These are phyloP conservation scores for Albugo candida DNA, from an alignment of 352 stramenopile genomes.

Conservation along the genomic window DNA sequence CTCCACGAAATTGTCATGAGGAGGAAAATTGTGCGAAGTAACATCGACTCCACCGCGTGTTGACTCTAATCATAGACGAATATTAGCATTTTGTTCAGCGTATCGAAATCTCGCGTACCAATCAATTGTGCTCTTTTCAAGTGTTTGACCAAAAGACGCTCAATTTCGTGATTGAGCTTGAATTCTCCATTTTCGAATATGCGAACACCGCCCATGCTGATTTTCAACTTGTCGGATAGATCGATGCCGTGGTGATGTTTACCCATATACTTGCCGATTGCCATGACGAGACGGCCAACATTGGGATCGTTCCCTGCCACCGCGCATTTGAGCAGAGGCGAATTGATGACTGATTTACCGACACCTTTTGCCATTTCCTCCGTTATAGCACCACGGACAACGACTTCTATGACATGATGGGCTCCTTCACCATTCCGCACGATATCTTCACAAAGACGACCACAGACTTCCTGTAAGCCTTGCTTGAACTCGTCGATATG, in stretches of 20 bases:
- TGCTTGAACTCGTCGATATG: conserved; percentile 79
- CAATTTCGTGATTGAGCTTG: conserved; percentile 78
- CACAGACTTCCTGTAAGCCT: conserved; percentile 83
- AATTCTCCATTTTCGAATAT: conserved; percentile 95
- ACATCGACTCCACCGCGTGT: conserved; percentile 57
- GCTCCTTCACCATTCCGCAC: conserved; percentile 97
- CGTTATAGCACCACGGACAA: conserved; percentile 71
- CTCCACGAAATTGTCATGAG: conserved; percentile 92
- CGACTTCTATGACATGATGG: conserved; percentile 92
- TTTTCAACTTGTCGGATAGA: conserved; percentile 63
- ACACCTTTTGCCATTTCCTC: conserved; percentile 70
- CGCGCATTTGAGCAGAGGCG: conserved; percentile 94
- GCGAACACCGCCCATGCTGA: conserved; percentile 74
- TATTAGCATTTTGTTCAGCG: not conserved
- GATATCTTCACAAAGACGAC: conserved; percentile 90
- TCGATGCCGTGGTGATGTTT: conserved; percentile 79
- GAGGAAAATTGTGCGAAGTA: conserved; percentile 79
- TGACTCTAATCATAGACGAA: conserved; percentile 12
- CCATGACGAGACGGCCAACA: conserved; percentile 90
- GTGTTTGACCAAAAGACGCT: conserved; percentile 85
- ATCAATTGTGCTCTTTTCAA: conserved; percentile 88
- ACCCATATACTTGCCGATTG: conserved; percentile 92
- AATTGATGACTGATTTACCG: conserved; percentile 87
- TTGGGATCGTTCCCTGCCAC: conserved; percentile 97
- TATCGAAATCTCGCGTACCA: conserved; percentile 4